These are phyloP conservation scores for Lentinus polychrous DNA, from an alignment of 1,284 basidiomycete species.

Conservation along the genomic window DNA sequence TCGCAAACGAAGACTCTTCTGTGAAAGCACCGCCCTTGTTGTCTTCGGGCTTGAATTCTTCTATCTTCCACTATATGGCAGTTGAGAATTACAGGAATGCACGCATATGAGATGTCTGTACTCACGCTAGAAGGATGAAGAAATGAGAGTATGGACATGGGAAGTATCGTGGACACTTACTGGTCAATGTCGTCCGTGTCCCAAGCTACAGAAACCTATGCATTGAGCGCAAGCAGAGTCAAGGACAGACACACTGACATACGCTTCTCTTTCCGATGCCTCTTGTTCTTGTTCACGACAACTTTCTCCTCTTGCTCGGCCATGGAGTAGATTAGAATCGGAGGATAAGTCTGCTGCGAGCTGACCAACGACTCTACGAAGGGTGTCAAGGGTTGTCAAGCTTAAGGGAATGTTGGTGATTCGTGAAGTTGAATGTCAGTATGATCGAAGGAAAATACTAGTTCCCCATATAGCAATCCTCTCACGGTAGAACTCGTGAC, in stretches of 20 bases:
- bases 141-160: background rate
- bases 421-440: no score
- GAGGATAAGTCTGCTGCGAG: background rate
- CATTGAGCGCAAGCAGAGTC: background rate
- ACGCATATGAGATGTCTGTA: background rate
- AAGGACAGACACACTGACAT: slow-evolving; percentile 20
- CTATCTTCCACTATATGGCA: slow-evolving; percentile 75
- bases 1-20: slow-evolving; percentile 97
- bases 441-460: no score
- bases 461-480: no score
- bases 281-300: slow-evolving; percentile 75
- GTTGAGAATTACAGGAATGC: slow-evolving; percentile 6
- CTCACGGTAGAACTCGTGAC: no score
- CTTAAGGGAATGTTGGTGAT: no score
- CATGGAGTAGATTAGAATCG: slow-evolving; percentile 30
- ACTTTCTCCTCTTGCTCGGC: slow-evolving; percentile 34
- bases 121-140: slow-evolving; percentile 26
- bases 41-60: slow-evolving; percentile 68
- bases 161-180: slow-evolving; percentile 41
- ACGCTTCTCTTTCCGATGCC: slow-evolving; percentile 91
- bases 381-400: no score
- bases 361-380: no score
- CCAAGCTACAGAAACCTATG: slow-evolving; percentile 64
- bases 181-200: slow-evolving; percentile 99
- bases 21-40: slow-evolving; percentile 81